A percentile compares a stretch with the other conserved stretches of the same genome.
Evolutionary conservation across 1,284 basidiomycete species (phyloP).

Genomic region (Heterobasidion occidentale): DNA sequence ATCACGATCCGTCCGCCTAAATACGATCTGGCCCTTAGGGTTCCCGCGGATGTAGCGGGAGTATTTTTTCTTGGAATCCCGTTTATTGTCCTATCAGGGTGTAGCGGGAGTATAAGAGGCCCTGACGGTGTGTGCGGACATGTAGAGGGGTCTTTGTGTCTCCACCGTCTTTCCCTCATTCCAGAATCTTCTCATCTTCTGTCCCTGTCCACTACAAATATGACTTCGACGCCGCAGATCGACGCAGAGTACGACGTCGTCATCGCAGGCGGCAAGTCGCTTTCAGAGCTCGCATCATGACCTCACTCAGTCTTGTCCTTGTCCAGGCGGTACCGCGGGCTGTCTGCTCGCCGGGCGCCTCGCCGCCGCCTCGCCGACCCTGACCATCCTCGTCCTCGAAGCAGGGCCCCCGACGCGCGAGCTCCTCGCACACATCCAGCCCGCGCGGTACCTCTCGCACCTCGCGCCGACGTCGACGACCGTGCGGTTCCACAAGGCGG

Average conservation of each 20-base stretch:
- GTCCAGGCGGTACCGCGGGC: conserved; percentile 35
- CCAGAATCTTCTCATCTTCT: too few relatives aligned
- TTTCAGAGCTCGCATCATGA: neutral
- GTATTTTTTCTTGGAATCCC: too few relatives aligned
- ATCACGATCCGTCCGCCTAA: too few relatives aligned
- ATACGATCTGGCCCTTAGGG: too few relatives aligned
- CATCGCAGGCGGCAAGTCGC: conserved; percentile 34
- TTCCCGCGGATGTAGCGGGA: too few relatives aligned
- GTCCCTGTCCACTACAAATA: neutral
- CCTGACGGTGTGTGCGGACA: too few relatives aligned
- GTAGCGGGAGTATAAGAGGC: too few relatives aligned
- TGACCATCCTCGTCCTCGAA: conserved; percentile 39
- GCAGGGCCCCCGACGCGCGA: conserved; percentile 37
- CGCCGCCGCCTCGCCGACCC: conserved; percentile 32
- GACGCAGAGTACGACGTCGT: conserved; percentile 31
- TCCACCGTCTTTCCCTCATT: too few relatives aligned
- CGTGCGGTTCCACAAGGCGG: conserved; percentile 32
- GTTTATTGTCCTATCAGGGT: too few relatives aligned
- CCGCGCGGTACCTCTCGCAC: conserved; percentile 36
- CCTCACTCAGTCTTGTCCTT: neutral
- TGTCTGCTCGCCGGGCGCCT: conserved; percentile 40
- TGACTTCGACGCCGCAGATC: conserved; percentile 3
- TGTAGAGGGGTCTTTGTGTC: too few relatives aligned
- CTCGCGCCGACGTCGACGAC: conserved; percentile 30
- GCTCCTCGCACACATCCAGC: conserved; percentile 38